Conservation (phyloP, 192 early-diverging fungal species). For the Dispira parvispora region DNA sequence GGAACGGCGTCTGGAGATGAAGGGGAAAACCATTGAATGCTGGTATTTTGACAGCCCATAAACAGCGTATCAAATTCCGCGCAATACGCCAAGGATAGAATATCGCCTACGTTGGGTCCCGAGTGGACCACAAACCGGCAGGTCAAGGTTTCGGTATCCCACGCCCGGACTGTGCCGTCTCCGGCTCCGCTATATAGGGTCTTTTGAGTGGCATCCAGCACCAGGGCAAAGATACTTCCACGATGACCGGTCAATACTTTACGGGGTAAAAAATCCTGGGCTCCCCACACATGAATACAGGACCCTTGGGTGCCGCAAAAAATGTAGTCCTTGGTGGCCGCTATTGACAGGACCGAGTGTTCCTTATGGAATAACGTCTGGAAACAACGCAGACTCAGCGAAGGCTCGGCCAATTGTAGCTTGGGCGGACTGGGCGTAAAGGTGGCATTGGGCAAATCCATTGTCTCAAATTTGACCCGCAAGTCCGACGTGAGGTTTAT, state of each 20-base stretch:
- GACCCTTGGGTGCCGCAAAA: constrained; percentile 52
- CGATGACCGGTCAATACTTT: constrained; percentile 16
- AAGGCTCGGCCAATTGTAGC: neutral
- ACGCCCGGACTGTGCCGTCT: constrained; percentile 55
- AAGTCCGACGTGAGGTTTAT: too few species aligned
- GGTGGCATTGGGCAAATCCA: too few species aligned
- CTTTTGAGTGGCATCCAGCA: constrained; percentile 1
- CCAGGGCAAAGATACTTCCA: constrained; percentile 19
- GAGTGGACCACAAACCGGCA: constrained; percentile 46
- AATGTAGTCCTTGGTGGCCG: constrained; percentile 32
- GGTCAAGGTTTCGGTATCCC: constrained; percentile 41
- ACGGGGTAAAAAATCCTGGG: constrained; percentile 36
- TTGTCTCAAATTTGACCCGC: too few species aligned
- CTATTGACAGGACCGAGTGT: constrained; percentile 44
- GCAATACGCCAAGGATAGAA: constrained; percentile 49
- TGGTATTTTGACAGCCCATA: constrained; percentile 64
- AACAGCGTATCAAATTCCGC: constrained; percentile 31
- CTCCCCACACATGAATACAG: constrained; percentile 40
- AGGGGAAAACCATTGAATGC: constrained; percentile 39
- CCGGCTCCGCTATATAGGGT: constrained; percentile 27
- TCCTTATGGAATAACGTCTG: constrained; percentile 35
- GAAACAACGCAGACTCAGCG: constrained; percentile 15
- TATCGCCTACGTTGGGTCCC: constrained; percentile 50
- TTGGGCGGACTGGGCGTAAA: neutral
- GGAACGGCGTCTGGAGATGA: constrained; percentile 11